Evolutionary conservation across 371 early-diverging fungal species (phyloP).

Genomic region (Apophysomyces variabilis): DNA sequence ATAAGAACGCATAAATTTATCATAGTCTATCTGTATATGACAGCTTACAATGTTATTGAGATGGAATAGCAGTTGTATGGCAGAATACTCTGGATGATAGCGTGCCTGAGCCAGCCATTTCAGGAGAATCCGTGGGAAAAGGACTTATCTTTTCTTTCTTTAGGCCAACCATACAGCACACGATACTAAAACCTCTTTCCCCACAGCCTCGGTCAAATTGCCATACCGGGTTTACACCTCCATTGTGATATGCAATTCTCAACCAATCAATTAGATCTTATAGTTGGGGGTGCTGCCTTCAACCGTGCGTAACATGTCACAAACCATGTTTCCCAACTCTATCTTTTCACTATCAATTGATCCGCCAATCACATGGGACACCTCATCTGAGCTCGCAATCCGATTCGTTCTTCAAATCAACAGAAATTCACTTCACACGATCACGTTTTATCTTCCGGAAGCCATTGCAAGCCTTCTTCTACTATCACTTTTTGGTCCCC

Average conservation of each 20-base stretch:
- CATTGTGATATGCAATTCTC: not conserved
- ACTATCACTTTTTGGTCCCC: not conserved
- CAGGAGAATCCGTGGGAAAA: slow-evolving; percentile 5
- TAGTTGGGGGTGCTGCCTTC: not conserved
- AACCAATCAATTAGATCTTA: not conserved
- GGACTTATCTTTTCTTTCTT: not conserved
- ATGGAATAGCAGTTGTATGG: too few relatives aligned
- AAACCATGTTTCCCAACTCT: not conserved
- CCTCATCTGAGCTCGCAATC: not conserved
- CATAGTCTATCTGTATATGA: too few relatives aligned
- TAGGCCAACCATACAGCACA: not conserved
- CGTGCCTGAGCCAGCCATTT: not conserved
- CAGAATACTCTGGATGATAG: too few relatives aligned
- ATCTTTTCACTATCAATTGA: not conserved
- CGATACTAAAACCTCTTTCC: not conserved
- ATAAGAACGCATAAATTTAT: too few relatives aligned
- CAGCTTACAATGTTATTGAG: too few relatives aligned
- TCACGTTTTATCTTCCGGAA: slow-evolving; percentile 5
- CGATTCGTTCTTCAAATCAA: slow-evolving; percentile 7
- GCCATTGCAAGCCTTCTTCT: not conserved
- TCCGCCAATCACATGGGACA: slow-evolving; percentile 3
- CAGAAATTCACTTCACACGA: not conserved
- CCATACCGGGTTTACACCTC: slow-evolving; percentile 2
- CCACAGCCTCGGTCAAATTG: slow-evolving; percentile 6
- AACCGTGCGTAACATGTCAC: slow-evolving; percentile 2